phyloP scores from a whole-genome alignment of 2,329 filamentous ascomycete genomes.

The Mycosphaerella sp. region DNA sequence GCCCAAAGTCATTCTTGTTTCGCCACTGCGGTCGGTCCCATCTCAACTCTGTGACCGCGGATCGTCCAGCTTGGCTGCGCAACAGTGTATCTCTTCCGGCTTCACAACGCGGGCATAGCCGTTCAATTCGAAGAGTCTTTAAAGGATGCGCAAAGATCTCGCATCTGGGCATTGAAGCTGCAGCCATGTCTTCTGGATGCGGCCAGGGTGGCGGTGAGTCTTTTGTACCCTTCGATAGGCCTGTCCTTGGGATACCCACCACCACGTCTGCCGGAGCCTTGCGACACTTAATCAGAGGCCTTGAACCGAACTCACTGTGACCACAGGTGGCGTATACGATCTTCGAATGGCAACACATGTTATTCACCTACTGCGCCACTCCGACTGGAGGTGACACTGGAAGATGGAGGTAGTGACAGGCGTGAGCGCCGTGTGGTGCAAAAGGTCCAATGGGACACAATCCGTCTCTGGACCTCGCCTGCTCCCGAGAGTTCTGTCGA shows the following conservation, averaged over 20 bases:
- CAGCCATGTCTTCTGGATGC: neutral
- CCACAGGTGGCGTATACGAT: conserved; percentile 40
- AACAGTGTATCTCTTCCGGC: conserved; percentile 25
- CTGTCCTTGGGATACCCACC: neutral
- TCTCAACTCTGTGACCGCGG: conserved; percentile 33
- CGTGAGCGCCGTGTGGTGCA: conserved; percentile 3
- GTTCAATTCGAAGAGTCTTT: conserved; percentile 31
- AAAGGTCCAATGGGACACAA: conserved; percentile 5
- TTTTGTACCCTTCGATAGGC: neutral
- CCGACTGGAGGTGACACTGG: neutral
- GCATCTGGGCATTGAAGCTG: conserved; percentile 23
- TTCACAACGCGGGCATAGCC: conserved; percentile 33
- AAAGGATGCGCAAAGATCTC: conserved; percentile 32
- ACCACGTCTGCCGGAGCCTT: conserved; percentile 23
- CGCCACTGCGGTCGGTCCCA: neutral
- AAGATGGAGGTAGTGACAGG: conserved; percentile 2
- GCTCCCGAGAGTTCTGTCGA: conserved; percentile 5
- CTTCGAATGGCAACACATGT: conserved; percentile 41
- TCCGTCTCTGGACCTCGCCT: conserved; percentile 2
- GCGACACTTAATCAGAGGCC: conserved; percentile 34
- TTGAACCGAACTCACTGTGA: conserved; percentile 34
- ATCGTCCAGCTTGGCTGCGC: conserved; percentile 32
- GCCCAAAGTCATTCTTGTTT: neutral
- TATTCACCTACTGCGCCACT: neutral
- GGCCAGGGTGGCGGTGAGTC: conserved; percentile 16